A percentile compares a stretch with the other conserved stretches of the same genome.
Conservation (phyloP, 257 asterid species). For the Fraxinus pennsylvanica region DNA sequence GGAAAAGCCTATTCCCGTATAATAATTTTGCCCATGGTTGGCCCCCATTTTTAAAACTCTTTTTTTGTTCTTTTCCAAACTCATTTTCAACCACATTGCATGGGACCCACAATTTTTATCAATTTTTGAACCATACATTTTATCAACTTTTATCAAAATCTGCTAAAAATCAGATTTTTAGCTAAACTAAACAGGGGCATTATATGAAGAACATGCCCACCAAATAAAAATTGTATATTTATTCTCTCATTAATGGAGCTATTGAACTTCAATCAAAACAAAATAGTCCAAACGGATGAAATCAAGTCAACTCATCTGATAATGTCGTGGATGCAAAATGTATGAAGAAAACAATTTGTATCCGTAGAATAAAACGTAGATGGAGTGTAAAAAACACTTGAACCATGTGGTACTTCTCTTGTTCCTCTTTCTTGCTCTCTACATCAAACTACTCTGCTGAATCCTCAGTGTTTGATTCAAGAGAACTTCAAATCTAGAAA, state of each 20-base stretch:
- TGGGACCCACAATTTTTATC: too few species aligned
- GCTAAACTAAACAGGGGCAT: too few species aligned
- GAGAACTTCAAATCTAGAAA: conserved; percentile 21
- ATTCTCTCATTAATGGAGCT: neutral
- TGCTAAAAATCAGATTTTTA: too few species aligned
- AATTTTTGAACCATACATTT: too few species aligned
- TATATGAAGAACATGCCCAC: neutral
- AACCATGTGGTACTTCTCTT: conserved; percentile 9
- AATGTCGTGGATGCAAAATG: neutral
- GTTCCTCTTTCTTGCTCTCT: conserved; percentile 22
- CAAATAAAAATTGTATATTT: neutral
- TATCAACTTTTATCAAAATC: too few species aligned
- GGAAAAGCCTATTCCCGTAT: neutral
- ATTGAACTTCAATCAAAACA: neutral
- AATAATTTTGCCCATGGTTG: too few species aligned
- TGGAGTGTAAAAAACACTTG: conserved; percentile 20
- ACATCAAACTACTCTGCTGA: conserved; percentile 2
- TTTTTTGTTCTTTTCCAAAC: too few species aligned
- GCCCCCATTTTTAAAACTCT: too few species aligned
- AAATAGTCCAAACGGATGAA: neutral
- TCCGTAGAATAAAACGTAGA: neutral
- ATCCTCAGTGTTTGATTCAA: conserved; percentile 19
- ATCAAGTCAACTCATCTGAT: neutral
- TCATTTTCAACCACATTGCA: too few species aligned
- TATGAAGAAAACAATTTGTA: neutral